A percentile compares a stretch with the other conserved stretches of the same genome.
Conservation (phyloP, 768 basidiomycete species). For the Trametes cingulata region DNA sequence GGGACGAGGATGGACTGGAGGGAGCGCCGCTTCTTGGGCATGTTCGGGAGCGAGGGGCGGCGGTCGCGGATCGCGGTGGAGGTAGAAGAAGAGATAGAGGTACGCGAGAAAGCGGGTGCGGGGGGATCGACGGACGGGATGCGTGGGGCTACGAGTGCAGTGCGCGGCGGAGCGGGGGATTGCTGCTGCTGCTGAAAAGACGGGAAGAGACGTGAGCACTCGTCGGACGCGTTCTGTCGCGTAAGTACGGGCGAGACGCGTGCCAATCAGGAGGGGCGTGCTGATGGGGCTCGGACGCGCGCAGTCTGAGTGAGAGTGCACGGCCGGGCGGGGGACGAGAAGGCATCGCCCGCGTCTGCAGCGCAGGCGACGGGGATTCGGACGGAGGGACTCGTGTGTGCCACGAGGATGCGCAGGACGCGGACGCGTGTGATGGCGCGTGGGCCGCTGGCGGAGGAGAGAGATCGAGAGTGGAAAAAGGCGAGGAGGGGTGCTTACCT, state of each 20-base stretch:
- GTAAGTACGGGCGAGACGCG: slow-evolving; percentile 18
- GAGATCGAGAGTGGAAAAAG: background rate
- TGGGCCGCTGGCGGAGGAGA: too few species aligned
- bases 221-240: slow-evolving; percentile 12
- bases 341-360: slow-evolving; percentile 7
- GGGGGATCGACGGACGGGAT: background rate
- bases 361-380: background rate
- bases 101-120: slow-evolving; percentile 16
- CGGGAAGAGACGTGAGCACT: slow-evolving; percentile 5
- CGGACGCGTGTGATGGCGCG: slow-evolving; percentile 13
- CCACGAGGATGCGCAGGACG: slow-evolving; percentile 17
- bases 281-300: slow-evolving; percentile 11
- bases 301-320: background rate
- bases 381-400: slow-evolving; percentile 17
- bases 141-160: background rate
- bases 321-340: background rate
- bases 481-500: slow-evolving; percentile 6
- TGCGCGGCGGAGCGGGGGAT: background rate
- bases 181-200: slow-evolving; percentile 12
- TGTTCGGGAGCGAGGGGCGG: slow-evolving; percentile 25
- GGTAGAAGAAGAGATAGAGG: slow-evolving; percentile 9
- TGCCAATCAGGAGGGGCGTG: background rate
- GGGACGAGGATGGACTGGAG: slow-evolving; percentile 53
- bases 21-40: slow-evolving; percentile 54
- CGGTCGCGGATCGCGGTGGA: too few species aligned